Evolutionary conservation across 495 filamentous ascomycete species (phyloP).

Genomic region (Aspergillus incahuasiensis): DNA sequence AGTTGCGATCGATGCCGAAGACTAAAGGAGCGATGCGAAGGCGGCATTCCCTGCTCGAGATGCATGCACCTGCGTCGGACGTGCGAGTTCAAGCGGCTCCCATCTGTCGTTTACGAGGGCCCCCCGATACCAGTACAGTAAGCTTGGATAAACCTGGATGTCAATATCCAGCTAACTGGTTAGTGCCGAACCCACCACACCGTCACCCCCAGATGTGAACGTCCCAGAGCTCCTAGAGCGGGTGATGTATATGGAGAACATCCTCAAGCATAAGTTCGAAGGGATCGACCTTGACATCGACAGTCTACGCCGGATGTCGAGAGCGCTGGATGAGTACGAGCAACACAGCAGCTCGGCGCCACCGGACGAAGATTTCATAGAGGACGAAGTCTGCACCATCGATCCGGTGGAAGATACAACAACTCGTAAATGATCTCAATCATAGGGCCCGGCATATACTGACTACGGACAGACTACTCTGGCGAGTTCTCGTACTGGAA

Average conservation of each 20-base stretch:
- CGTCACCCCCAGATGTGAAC: neutral
- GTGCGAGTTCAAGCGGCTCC: neutral
- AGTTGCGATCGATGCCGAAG: constrained; percentile 1
- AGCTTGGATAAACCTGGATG: neutral
- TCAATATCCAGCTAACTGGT: neutral
- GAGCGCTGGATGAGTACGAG: neutral
- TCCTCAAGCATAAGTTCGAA: neutral
- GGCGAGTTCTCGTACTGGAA: constrained; percentile 42
- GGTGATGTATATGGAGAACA: constrained; percentile 1
- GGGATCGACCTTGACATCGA: neutral
- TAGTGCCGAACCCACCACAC: no score
- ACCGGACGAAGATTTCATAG: constrained; percentile 10
- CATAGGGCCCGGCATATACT: neutral
- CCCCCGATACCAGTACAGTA: neutral
- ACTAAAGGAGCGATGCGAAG: constrained; percentile 1
- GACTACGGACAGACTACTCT: constrained; percentile 28
- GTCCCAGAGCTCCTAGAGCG: neutral
- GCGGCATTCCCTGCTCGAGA: neutral
- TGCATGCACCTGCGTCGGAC: neutral
- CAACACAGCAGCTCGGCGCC: neutral
- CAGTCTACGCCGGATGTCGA: neutral
- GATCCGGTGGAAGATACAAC: constrained; percentile 27
- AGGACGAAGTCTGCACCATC: constrained; percentile 28
- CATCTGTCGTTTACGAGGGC: neutral
- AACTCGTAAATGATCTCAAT: constrained; percentile 19